A percentile compares a stretch with the other conserved stretches of the same genome.
phyloP scores from a whole-genome alignment of 768 basidiomycete genomes.

The Phanerochaete carnosa region DNA sequence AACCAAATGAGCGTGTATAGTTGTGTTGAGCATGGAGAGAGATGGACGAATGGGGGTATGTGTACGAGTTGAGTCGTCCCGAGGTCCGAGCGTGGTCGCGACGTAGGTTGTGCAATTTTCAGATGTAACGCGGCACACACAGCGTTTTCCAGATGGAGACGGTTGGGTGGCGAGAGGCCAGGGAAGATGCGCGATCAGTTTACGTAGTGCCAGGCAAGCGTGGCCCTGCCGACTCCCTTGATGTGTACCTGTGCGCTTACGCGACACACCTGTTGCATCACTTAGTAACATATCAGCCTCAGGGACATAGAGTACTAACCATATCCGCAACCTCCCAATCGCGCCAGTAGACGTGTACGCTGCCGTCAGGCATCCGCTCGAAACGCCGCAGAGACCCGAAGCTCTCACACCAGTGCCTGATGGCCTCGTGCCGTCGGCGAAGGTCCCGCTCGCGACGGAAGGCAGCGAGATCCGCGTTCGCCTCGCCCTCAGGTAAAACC shows the following conservation, averaged over 20 bases:
- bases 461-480: neutral
- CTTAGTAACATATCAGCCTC: neutral
- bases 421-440: constrained; percentile 16
- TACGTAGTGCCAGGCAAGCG: constrained; percentile 26
- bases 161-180: neutral
- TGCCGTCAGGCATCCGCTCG: constrained; percentile 22
- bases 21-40: neutral
- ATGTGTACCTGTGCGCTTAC: constrained; percentile 25
- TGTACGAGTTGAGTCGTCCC: neutral
- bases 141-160: neutral
- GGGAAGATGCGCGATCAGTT: neutral
- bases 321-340: constrained; percentile 26
- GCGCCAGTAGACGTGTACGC: constrained; percentile 26
- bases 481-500: constrained; percentile 2
- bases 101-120: neutral
- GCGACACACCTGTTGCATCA: constrained; percentile 21
- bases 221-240: constrained; percentile 25
- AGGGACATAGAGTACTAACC: neutral
- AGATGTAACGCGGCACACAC: neutral
- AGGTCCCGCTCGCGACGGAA: constrained; percentile 10
- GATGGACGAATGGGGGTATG: neutral
- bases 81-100: neutral
- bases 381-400: constrained; percentile 22
- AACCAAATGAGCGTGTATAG: neutral
- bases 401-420: constrained; percentile 24